Evolutionary conservation across 768 basidiomycete species (phyloP).

Genomic region (Mycena albidolilacea): DNA sequence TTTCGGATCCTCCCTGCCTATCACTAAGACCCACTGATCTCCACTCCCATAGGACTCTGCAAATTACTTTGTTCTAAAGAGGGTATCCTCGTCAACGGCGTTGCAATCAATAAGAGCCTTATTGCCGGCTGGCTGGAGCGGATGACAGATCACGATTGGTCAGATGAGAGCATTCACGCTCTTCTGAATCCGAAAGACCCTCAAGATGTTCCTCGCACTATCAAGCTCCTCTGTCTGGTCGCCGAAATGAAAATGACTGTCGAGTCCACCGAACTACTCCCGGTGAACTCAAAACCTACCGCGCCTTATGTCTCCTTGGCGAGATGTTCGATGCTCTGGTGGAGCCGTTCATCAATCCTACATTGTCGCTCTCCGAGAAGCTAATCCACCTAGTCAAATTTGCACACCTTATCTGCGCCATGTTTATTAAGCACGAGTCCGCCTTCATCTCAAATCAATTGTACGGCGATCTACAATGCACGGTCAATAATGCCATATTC

Average conservation of each 20-base stretch:
- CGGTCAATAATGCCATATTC: conserved; percentile 21
- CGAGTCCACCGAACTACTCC: conserved; percentile 37
- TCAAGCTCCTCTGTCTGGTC: conserved; percentile 18
- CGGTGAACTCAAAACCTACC: conserved; percentile 35
- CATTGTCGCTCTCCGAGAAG: conserved; percentile 27
- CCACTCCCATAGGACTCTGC: conserved; percentile 38
- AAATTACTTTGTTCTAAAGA: conserved; percentile 40
- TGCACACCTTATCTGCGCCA: conserved; percentile 7
- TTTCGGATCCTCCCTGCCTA: background rate
- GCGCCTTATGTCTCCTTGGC: conserved; percentile 44
- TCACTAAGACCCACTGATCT: background rate
- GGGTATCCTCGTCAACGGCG: conserved; percentile 26
- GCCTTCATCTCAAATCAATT: conserved; percentile 33
- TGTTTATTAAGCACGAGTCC: conserved; percentile 23
- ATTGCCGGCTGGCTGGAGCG: conserved; percentile 20
- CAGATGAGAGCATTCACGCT: conserved; percentile 34
- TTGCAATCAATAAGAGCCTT: conserved; percentile 17
- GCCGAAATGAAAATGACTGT: conserved; percentile 36
- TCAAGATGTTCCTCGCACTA: no score
- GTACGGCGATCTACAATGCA: conserved; percentile 21
- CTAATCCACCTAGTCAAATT: conserved; percentile 17
- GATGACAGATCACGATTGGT: conserved; percentile 41
- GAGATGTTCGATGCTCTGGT: conserved; percentile 45
- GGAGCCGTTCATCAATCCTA: conserved; percentile 36
- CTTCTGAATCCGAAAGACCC: conserved; percentile 27